Evolutionary conservation across 768 basidiomycete genomes (phyloP), one percentile per base, ranked within the genome.

Genomic region (Tubosaeta sp.): DNA sequence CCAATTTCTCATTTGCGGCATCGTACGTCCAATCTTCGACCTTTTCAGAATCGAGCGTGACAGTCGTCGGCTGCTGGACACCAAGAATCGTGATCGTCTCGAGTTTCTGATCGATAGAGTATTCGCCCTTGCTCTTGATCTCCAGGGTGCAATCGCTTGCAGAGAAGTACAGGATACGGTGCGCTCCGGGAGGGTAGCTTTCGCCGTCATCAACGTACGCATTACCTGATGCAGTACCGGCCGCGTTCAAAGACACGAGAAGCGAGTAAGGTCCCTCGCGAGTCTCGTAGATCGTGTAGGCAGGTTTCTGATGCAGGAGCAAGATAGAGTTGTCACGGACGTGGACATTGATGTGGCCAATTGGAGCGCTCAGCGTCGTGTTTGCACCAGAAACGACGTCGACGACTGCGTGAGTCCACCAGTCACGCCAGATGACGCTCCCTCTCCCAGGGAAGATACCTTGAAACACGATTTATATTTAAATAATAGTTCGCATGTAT

Each of bases 281-380:
- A 1, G 87, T 88, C 63, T 86, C 85, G 47, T 77, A 74, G 55
- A 81, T 76, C 1, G 86, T 90, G 65, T 88, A 87, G 1, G 67
- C 81, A 9, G 87, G 84, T 46, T 73, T 53, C 10, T 77, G 69
- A 60, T 90, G 81, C 35, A 87, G 63, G 18, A 90, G 76, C 11
- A 90, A 64, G 27, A 81, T 81, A 16, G 84, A 75, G 22, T 82
- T 81, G 50, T 83, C 81, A n/a, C 87, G 80, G 51, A 90, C 66
- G 61, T 89, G 86, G 22, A 89, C 82, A 52, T 84, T 84, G 67
- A 90, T 89, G 60, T 87, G 82, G 16, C 82, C 76, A 3, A 90
- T 78, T 4, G 87, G 86, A 3, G 85, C 84, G n/a, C 70, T 60
- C 42, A 89, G 71, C 5, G 79, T 80, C 0, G 75, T 76, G 48